These are phyloP conservation scores for Podospora appendiculata DNA, from an alignment of 495 filamentous ascomycete species.

Conservation along the genomic window DNA sequence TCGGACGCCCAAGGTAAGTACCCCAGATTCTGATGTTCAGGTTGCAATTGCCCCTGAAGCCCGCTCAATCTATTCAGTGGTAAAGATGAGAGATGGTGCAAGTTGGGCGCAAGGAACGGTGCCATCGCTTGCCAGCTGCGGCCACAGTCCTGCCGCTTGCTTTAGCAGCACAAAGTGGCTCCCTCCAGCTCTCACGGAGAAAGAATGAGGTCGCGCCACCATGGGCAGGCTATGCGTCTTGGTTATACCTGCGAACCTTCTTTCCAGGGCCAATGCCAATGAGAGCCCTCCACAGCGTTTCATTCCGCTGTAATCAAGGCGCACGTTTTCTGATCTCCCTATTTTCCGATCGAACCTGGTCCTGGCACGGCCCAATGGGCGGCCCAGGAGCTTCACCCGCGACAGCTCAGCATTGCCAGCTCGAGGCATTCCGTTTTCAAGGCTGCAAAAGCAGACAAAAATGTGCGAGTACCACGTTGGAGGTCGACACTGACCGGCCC, in stretches of 20 bases:
- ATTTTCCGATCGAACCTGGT: constrained; percentile 20
- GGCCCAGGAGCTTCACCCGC: background rate
- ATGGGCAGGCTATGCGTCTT: background rate
- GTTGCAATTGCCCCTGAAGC: constrained; percentile 3
- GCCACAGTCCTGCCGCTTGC: background rate
- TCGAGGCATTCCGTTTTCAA: background rate
- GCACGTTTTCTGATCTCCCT: constrained; percentile 21
- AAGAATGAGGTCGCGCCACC: background rate
- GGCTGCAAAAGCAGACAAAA: background rate
- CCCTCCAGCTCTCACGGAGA: background rate
- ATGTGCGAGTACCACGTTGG: background rate
- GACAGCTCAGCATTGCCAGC: background rate
- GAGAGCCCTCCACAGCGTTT: constrained; percentile 10
- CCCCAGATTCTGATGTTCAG: constrained; percentile 4
- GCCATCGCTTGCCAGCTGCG: background rate
- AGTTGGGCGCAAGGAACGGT: constrained; percentile 1
- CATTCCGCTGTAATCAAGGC: constrained; percentile 22
- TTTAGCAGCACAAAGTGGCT: background rate
- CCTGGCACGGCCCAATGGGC: constrained; percentile 1
- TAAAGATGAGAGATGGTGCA: background rate
- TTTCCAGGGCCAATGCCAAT: constrained; percentile 9
- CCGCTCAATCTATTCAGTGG: background rate
- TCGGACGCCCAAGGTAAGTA: background rate
- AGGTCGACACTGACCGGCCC: background rate
- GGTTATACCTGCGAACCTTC: constrained; percentile 13